Evolutionary conservation across 83 land plant genomes (phyloP).

Genomic region (Picea abies): DNA sequence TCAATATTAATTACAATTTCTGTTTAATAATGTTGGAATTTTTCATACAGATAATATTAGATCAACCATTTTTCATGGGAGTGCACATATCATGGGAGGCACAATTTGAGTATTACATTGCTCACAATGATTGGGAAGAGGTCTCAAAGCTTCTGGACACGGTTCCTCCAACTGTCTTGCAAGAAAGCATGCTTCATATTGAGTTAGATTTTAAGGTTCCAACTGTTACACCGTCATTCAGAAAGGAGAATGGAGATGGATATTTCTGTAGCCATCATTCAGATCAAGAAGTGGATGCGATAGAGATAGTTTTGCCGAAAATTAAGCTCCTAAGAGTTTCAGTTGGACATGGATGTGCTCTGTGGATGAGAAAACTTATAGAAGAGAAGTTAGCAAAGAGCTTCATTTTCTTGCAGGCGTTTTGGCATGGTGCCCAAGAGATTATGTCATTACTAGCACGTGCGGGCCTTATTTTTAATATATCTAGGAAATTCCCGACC

Average conservation of each 20-base stretch:
- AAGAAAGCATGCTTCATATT: conserved; percentile 61
- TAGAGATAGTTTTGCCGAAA: conserved; percentile 56
- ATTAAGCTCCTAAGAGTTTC: conserved; percentile 51
- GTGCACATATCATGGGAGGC: conserved; percentile 82
- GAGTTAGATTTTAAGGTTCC: conserved; percentile 37
- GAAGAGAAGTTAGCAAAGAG: conserved; percentile 76
- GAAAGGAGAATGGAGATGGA: background rate
- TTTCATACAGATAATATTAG: conserved; percentile 72
- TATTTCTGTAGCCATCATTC: conserved; percentile 12
- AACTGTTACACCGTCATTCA: conserved; percentile 1
- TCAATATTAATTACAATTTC: background rate
- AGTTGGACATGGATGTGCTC: conserved; percentile 44
- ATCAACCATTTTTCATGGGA: conserved; percentile 64
- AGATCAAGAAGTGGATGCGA: conserved; percentile 56
- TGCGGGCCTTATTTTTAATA: conserved; percentile 57
- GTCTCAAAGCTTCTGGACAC: conserved; percentile 60
- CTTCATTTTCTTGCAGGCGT: conserved; percentile 67
- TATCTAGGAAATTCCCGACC: conserved; percentile 1
- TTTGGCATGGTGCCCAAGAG: conserved; percentile 78
- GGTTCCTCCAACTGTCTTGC: conserved; percentile 62
- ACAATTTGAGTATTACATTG: conserved; percentile 69
- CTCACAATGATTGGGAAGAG: conserved; percentile 75
- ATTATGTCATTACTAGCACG: conserved; percentile 64
- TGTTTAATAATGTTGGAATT: background rate
- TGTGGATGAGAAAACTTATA: conserved; percentile 67